phyloP scores from a whole-genome alignment of 2,329 filamentous ascomycete genomes.

The Phaeosphaeria sp. region DNA sequence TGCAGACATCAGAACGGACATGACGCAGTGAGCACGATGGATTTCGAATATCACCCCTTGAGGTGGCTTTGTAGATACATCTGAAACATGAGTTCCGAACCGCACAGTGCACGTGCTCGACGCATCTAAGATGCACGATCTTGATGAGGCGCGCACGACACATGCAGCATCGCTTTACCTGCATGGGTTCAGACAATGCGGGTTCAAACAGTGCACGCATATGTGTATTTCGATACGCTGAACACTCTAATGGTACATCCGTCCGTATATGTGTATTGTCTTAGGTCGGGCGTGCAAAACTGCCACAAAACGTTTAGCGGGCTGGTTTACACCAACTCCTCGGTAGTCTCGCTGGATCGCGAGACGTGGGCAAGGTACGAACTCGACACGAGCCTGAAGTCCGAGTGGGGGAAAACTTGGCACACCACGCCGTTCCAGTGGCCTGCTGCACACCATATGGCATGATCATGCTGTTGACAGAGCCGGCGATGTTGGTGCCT shows the following conservation, averaged over 20 bases:
- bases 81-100: neutral
- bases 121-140: neutral
- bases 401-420: neutral
- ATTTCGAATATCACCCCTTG: neutral
- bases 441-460: neutral
- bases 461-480: neutral
- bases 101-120: neutral
- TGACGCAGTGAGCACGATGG: neutral
- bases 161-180: neutral
- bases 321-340: neutral
- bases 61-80: neutral
- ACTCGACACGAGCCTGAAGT: neutral
- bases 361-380: neutral
- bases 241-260: neutral
- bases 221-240: neutral
- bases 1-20: neutral
- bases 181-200: neutral
- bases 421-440: neutral
- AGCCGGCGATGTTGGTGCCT: neutral
- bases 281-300: neutral
- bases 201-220: neutral
- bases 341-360: neutral
- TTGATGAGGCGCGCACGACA: too few relatives aligned
- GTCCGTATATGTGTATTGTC: neutral
- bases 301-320: neutral